A percentile compares a stretch with the other conserved stretches of the same genome.
Evolutionary conservation across 306 rosid species (phyloP).

Genomic region (Prunus mira): DNA sequence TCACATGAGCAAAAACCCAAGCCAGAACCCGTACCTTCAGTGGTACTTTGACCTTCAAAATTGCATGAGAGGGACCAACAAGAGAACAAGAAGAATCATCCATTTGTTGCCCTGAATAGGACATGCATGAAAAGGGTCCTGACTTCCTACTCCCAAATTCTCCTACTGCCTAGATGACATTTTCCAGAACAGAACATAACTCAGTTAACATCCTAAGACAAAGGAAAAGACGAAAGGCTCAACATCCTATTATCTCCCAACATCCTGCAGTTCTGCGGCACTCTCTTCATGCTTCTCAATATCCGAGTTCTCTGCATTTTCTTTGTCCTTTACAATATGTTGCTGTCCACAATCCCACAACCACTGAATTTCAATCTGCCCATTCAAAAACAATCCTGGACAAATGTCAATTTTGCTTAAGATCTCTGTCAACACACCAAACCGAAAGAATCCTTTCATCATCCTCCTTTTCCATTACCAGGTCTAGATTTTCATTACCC

Average conservation of each 20-base stretch:
- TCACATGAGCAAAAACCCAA: no score
- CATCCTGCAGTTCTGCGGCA: not conserved
- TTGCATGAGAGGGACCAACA: no score
- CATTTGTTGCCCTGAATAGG: no score
- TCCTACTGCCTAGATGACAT: no score
- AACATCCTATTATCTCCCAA: not conserved
- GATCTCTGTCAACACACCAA: not conserved
- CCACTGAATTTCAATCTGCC: not conserved
- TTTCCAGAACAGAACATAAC: not conserved
- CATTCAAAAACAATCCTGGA: no score
- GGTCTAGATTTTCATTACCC: not conserved
- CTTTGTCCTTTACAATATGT: not conserved
- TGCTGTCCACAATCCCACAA: not conserved
- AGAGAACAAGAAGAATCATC: no score
- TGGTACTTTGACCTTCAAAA: no score
- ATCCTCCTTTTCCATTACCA: not conserved
- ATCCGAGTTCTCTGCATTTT: not conserved
- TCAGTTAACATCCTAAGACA: not conserved
- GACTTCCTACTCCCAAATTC: no score
- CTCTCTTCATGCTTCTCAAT: not conserved
- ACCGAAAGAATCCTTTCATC: not conserved
- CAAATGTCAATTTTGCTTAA: not conserved
- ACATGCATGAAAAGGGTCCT: no score
- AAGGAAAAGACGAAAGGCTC: not conserved
- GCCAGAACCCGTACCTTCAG: no score